These are phyloP conservation scores for Thalassiosira mediterranea DNA, from an alignment of 352 stramenopile genomes.

Conservation along the genomic window DNA sequence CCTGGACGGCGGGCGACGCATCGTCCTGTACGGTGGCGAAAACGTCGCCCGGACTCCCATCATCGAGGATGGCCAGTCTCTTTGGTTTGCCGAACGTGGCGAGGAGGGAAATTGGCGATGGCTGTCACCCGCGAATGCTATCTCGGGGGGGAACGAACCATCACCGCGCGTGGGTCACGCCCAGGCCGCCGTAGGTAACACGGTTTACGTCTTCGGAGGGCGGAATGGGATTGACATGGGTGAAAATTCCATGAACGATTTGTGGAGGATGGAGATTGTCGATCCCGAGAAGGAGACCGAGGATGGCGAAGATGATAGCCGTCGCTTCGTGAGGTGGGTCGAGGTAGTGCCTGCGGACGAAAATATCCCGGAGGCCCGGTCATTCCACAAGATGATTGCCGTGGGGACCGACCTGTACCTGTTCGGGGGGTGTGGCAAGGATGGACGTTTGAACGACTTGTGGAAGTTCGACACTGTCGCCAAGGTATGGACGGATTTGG, in stretches of 20 bases:
- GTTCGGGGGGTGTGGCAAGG: constrained; percentile 64
- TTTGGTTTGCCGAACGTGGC: constrained; percentile 26
- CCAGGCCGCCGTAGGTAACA: constrained; percentile 37
- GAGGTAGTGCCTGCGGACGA: constrained; percentile 19
- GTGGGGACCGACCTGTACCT: constrained; percentile 55
- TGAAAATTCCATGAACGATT: constrained; percentile 66
- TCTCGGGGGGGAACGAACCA: neutral
- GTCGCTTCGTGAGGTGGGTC: constrained; percentile 37
- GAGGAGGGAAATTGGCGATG: constrained; percentile 33
- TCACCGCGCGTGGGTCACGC: constrained; percentile 55
- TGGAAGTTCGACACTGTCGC: constrained; percentile 59
- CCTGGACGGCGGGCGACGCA: constrained; percentile 2
- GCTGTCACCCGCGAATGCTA: constrained; percentile 7
- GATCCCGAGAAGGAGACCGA: neutral
- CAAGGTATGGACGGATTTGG: constrained; percentile 36
- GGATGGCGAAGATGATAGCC: neutral
- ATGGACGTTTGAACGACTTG: constrained; percentile 58
- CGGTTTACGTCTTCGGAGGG: constrained; percentile 69
- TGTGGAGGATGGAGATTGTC: constrained; percentile 60
- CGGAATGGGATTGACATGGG: constrained; percentile 58
- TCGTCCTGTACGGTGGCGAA: constrained; percentile 64
- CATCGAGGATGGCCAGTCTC: neutral
- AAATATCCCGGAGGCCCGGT: constrained; percentile 46
- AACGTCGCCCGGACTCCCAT: constrained; percentile 58
- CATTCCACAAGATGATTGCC: constrained; percentile 69